A percentile compares a stretch with the other conserved stretches of the same genome.
These are phyloP conservation scores for Pisolithus albus DNA, from an alignment of 768 basidiomycete species.

Conservation along the genomic window DNA sequence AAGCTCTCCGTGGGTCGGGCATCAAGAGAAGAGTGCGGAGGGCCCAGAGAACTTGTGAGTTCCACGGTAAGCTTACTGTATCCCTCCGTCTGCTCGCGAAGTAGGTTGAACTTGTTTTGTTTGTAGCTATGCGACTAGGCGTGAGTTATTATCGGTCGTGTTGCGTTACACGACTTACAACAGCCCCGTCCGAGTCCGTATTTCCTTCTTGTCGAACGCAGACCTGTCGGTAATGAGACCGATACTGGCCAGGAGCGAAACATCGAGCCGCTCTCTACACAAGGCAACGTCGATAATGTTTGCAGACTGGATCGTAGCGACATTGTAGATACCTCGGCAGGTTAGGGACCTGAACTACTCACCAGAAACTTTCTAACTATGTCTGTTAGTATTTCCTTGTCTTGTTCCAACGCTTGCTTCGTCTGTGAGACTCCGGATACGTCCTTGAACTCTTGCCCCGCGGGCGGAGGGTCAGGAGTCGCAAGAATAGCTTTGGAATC, in stretches of 20 bases:
- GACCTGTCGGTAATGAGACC: slow-evolving; percentile 65
- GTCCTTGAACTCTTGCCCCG: slow-evolving; percentile 27
- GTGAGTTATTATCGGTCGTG: background rate
- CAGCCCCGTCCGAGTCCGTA: slow-evolving; percentile 70
- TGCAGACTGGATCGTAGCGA: slow-evolving; percentile 37
- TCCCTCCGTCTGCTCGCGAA: slow-evolving; percentile 96
- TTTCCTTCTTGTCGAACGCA: slow-evolving; percentile 70
- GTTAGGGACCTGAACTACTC: slow-evolving; percentile 6
- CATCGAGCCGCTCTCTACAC: slow-evolving; percentile 73
- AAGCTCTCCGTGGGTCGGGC: slow-evolving; percentile 58
- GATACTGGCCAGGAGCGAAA: slow-evolving; percentile 51
- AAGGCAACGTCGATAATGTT: slow-evolving; percentile 52
- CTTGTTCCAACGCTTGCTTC: slow-evolving; percentile 51
- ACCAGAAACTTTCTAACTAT: slow-evolving; percentile 61
- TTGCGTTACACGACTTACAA: slow-evolving; percentile 48
- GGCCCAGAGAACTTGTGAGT: slow-evolving; percentile 69
- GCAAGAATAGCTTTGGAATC: slow-evolving; percentile 45
- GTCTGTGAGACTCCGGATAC: slow-evolving; percentile 32
- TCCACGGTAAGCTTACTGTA: slow-evolving; percentile 90
- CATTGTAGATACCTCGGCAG: background rate
- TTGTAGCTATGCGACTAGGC: slow-evolving; percentile 62
- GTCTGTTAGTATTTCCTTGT: slow-evolving; percentile 52
- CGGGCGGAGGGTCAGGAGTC: slow-evolving; percentile 19
- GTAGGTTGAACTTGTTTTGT: slow-evolving; percentile 96
- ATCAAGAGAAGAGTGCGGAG: slow-evolving; percentile 61